phyloP scores from a whole-genome alignment of 2,329 filamentous ascomycete species.

The Claviceps citrina region DNA sequence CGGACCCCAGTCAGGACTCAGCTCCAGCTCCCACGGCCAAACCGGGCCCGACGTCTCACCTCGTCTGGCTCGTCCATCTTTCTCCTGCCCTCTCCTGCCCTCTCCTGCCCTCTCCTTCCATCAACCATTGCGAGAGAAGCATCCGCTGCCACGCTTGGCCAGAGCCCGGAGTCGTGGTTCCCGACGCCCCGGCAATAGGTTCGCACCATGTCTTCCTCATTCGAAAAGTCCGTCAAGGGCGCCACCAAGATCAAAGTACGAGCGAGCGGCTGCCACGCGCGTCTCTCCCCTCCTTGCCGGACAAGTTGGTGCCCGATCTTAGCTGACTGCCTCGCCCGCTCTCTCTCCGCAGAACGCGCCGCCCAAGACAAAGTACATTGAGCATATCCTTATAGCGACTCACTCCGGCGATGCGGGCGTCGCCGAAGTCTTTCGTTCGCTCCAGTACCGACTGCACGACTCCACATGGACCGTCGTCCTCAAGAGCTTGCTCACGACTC shows the following conservation, averaged over 20 bases:
- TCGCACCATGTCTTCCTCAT: slow-evolving; percentile 60
- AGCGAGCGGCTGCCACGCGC: not conserved
- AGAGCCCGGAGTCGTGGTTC: slow-evolving; percentile 1
- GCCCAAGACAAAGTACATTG: slow-evolving; percentile 98
- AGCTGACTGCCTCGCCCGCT: not conserved
- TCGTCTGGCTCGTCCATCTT: not conserved
- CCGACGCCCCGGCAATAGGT: slow-evolving; percentile 5
- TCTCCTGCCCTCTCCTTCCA: slow-evolving; percentile 1
- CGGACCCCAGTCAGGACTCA: too few relatives aligned
- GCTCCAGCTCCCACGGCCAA: slow-evolving; percentile 2
- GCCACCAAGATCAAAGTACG: slow-evolving; percentile 89
- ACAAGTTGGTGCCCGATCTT: not conserved
- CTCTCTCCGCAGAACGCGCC: slow-evolving; percentile 61
- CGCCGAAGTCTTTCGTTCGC: slow-evolving; percentile 82
- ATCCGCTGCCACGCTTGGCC: not conserved
- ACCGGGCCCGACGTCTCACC: slow-evolving; percentile 2
- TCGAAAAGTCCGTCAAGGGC: slow-evolving; percentile 98
- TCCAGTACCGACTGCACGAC: slow-evolving; percentile 79
- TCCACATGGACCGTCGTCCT: slow-evolving; percentile 99
- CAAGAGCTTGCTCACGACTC: slow-evolving; percentile 89
- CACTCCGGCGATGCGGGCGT: slow-evolving; percentile 90
- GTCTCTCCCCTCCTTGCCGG: not conserved
- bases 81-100: not conserved
- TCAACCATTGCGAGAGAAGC: not conserved
- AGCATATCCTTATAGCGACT: slow-evolving; percentile 90